A percentile compares a stretch with the other conserved stretches of the same genome.
Evolutionary conservation across 2,329 filamentous ascomycete genomes (phyloP).

Genomic region (Ophiocordyceps camponoti-floridani): DNA sequence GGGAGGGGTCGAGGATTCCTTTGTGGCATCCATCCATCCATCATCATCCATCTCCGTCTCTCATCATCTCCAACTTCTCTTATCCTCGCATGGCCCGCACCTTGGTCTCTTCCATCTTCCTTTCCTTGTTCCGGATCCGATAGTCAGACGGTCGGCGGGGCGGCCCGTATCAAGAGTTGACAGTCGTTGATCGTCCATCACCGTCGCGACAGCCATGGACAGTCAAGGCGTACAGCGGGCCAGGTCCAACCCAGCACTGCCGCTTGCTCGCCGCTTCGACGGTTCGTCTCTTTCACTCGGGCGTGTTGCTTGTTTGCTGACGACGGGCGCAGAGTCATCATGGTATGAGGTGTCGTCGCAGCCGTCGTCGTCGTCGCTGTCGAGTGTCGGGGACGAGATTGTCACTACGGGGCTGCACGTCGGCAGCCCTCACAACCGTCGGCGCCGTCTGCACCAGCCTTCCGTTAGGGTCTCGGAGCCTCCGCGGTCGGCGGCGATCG

Average conservation of each 20-base stretch:
- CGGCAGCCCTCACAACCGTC: constrained; percentile 42
- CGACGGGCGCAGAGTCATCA: constrained; percentile 57
- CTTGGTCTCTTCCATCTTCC: background rate
- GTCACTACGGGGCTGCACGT: constrained; percentile 76
- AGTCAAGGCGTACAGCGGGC: background rate
- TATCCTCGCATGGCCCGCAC: background rate
- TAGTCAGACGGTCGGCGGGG: background rate
- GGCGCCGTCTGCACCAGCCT: constrained; percentile 35
- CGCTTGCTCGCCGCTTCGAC: constrained; percentile 17
- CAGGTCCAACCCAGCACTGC: constrained; percentile 11
- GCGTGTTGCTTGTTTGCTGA: background rate
- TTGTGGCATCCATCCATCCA: background rate
- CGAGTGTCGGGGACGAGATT: constrained; percentile 72
- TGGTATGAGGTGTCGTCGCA: constrained; percentile 92
- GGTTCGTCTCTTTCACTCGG: constrained; percentile 9
- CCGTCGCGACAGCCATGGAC: background rate
- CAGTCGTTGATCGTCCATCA: background rate
- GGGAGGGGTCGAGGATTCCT: background rate
- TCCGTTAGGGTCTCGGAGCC: constrained; percentile 13
- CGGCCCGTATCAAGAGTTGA: background rate
- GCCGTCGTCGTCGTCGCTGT: constrained; percentile 83
- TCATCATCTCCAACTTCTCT: background rate
- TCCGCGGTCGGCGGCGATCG: constrained; percentile 27
- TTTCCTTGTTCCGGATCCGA: background rate
- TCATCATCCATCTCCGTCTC: background rate